phyloP scores from a whole-genome alignment of 2,329 filamentous ascomycete genomes.

The Pseudogymnoascus sp. region DNA sequence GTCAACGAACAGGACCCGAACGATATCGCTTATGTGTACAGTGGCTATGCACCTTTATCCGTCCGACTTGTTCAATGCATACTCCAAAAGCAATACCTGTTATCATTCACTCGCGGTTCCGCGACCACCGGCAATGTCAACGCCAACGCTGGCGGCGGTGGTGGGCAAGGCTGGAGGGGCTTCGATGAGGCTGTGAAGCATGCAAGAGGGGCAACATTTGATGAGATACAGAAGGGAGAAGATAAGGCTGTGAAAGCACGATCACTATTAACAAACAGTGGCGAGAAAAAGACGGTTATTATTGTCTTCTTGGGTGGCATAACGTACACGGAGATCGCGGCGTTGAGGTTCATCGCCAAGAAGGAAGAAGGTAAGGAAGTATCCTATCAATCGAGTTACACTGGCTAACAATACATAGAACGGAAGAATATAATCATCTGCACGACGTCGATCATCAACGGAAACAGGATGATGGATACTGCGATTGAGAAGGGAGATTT shows the following conservation, averaged over 20 bases:
- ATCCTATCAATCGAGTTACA: neutral
- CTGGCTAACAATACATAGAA: slow-evolving; percentile 33
- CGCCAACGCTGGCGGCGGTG: slow-evolving; percentile 40
- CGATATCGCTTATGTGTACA: slow-evolving; percentile 96
- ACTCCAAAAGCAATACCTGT: slow-evolving; percentile 79
- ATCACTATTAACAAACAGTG: slow-evolving; percentile 67
- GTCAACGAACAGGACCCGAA: slow-evolving; percentile 92
- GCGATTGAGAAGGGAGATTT: slow-evolving; percentile 67
- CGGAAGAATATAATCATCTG: slow-evolving; percentile 82
- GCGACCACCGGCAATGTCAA: slow-evolving; percentile 39
- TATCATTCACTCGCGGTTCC: slow-evolving; percentile 59
- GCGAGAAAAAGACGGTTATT: slow-evolving; percentile 75
- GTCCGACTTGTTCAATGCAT: slow-evolving; percentile 87
- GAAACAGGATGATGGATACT: slow-evolving; percentile 79
- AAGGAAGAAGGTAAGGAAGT: slow-evolving; percentile 58
- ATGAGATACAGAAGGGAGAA: slow-evolving; percentile 83
- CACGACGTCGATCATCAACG: slow-evolving; percentile 84
- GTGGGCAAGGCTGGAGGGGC: slow-evolving; percentile 77
- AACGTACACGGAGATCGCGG: slow-evolving; percentile 92
- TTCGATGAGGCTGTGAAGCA: slow-evolving; percentile 91
- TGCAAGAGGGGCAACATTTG: slow-evolving; percentile 80
- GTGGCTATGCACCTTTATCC: slow-evolving; percentile 88
- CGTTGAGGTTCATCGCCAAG: slow-evolving; percentile 78
- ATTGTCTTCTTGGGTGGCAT: slow-evolving; percentile 98
- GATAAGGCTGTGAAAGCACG: slow-evolving; percentile 86